Evolutionary conservation across 192 early-diverging fungal genomes (phyloP).

Genomic region (Gamsiella multidivaricata): DNA sequence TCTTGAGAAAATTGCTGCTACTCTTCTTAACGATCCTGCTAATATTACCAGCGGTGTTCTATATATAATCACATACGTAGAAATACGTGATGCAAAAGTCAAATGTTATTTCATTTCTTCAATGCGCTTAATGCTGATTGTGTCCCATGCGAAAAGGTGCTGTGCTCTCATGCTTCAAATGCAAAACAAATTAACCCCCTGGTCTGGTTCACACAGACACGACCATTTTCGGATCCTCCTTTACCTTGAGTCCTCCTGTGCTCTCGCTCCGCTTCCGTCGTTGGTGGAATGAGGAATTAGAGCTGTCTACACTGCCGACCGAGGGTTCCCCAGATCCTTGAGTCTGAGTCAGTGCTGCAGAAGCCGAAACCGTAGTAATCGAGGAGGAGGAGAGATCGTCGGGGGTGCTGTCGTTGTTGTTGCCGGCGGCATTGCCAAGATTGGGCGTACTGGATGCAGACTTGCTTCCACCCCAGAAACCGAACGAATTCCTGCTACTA

Average conservation of each 20-base stretch:
- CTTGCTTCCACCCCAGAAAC: constrained; percentile 37
- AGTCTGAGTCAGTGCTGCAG: not conserved
- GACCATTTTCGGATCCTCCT: not conserved
- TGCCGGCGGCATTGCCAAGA: constrained; percentile 27
- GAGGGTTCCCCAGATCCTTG: constrained; percentile 34
- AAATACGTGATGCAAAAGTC: not conserved
- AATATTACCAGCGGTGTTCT: constrained; percentile 48
- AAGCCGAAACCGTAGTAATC: not conserved
- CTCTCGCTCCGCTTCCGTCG: constrained; percentile 50
- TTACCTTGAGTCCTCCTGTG: constrained; percentile 49
- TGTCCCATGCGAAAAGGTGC: not conserved
- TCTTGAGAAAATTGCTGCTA: constrained; percentile 51
- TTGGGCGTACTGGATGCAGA: constrained; percentile 47
- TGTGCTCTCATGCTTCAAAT: constrained; percentile 15
- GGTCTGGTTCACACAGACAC: not conserved
- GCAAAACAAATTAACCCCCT: too few relatives aligned
- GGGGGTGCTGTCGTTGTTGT: not conserved
- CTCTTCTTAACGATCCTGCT: constrained; percentile 46
- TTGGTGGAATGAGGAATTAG: constrained; percentile 33
- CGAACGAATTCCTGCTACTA: constrained; percentile 18
- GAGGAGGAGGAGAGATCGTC: constrained; percentile 9
- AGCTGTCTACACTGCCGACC: constrained; percentile 21
- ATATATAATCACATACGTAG: not conserved
- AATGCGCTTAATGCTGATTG: too few relatives aligned
- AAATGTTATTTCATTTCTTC: not conserved